Base-by-base conservation (phyloP, 768 basidiomycete species). In the Boletus patriciae region DNA sequence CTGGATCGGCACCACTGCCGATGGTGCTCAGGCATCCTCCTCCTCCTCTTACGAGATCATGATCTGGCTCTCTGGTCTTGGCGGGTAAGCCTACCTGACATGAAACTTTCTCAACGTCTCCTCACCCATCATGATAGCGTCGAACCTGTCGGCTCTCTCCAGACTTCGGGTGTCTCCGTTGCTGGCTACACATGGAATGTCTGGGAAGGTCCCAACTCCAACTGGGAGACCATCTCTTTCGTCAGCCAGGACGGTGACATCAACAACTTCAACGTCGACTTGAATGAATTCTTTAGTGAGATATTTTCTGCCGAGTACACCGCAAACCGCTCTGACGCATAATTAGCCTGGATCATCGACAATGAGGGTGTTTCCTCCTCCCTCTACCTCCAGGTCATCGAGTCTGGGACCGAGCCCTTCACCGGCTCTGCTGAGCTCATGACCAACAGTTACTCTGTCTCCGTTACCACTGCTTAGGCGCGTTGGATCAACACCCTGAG, bases 51-150 rank as follows among this genome's bases (percentile, higher is more conserved):
- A 74, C 61, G 83, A 84, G 64, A 81, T 84, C 52, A 84, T 84
- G 82, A 82, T 84, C 56, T 84, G 83, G 83, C 76, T 84, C 27
- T 83, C 82, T 50, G 78, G 80, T 37, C 74, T 74, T 13, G 83
- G 82, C 65, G 79, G 79, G 82, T 83, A 65, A 57, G 75, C 52
- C 3, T 12, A 10, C 31, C 16, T 9, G 5, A 23, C 10, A 44
- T 12, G 45, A 36, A 6, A 0, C 8, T 15, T 36, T 18, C 4
- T 34, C 6, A 2, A 36, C 15, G 7, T 36, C 25, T 27, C 41
- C 43, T 60, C 12, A 62, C 50, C 19, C 12, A 1, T 38, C 12
- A 16, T 10, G 37, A 19, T 55, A 83, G 83, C n/a, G 80, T 83
- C 46, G 77, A 80, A 57, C 83, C 83, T 41, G 77, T 83, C 31